phyloP scores from a whole-genome alignment of 1,139 yeast genomes.

The Yamadazyma triangularis region DNA sequence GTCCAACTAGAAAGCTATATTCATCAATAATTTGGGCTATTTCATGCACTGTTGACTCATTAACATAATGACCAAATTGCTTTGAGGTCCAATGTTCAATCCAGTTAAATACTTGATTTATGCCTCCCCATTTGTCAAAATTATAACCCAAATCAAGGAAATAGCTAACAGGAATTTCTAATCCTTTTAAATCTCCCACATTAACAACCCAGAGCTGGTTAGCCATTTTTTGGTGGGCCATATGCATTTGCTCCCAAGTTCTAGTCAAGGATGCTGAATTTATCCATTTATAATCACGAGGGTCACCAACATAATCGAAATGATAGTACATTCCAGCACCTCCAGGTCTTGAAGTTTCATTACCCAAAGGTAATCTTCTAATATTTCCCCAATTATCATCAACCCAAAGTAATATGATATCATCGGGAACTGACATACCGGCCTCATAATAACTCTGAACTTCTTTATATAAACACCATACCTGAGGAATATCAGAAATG shows the following conservation, averaged over 20 bases:
- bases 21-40: slow-evolving; percentile 14
- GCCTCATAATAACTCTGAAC: slow-evolving; percentile 14
- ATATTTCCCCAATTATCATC: slow-evolving; percentile 18
- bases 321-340: slow-evolving; percentile 17
- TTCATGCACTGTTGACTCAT: slow-evolving; percentile 6
- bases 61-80: slow-evolving; percentile 11
- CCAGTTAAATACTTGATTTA: slow-evolving; percentile 9
- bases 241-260: slow-evolving; percentile 14
- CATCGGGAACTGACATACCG: slow-evolving; percentile 17
- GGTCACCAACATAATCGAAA: slow-evolving; percentile 16
- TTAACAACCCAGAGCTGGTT: slow-evolving; percentile 12
- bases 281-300: slow-evolving; percentile 15
- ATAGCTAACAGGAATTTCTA: slow-evolving; percentile 13
- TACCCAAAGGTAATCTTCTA: slow-evolving; percentile 14
- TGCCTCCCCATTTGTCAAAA: slow-evolving; percentile 11
- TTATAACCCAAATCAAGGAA: slow-evolving; percentile 14
- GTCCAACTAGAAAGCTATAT: slow-evolving; percentile 12
- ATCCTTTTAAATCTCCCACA: slow-evolving; percentile 14
- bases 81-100: slow-evolving; percentile 11
- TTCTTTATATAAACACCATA: slow-evolving; percentile 16
- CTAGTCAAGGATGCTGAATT: slow-evolving; percentile 11
- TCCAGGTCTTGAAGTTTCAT: slow-evolving; percentile 13
- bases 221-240: slow-evolving; percentile 11
- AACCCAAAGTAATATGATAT: slow-evolving; percentile 15
- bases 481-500: slow-evolving; percentile 13